Base-by-base conservation (phyloP, 2,329 filamentous ascomycete species). In the Setomelanomma holmii region DNA sequence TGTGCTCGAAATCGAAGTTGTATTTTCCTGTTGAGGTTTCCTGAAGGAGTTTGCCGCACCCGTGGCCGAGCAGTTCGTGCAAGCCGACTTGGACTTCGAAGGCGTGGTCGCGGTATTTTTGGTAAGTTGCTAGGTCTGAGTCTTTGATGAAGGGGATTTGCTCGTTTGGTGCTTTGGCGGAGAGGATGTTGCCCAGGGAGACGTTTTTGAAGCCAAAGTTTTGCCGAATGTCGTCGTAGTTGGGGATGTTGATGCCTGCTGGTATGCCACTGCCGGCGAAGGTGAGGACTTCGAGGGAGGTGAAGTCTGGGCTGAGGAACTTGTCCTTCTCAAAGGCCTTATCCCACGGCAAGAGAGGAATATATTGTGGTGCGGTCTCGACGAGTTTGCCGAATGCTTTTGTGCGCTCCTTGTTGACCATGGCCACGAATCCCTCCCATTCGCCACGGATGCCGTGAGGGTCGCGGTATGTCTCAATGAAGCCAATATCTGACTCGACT, bases 31-130 rank as follows among this genome's bases (percentile, higher is more conserved):
- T 83, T 2, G 87, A 82, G 0, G 90, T 96, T 75, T 98, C 93
- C 75, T 96, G 92, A 0, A 98, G 83, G 10, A 98, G 83, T 77
- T 97, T 98, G 40, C 93, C 93, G 53, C 93, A 96, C 23, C 93
- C 93, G 65, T 97, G 93, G 16, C 93, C 90, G 2, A 87, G 68
- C 79, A 97, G 85, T 73, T 97, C 93, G 75, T 98, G 93, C 17
- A 98, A 87, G 20, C 93, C 93, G 42, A 99, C 93, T 76, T 98
- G 93, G 2, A 97, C 91, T 75, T 98, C 93, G 66, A 98, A 98
- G 0, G 93, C 88, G 5, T 85, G 84, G 66, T 97, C 93, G 10
- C 91, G 89, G 75, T 91, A 92, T 69, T 89, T 89, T 64, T 89
- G 84, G 75, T 89, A 98, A 4, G 96, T 72, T 2, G 86, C 84